Base-by-base conservation (phyloP, 495 filamentous ascomycete species). In the Cladorrhinum samala region DNA sequence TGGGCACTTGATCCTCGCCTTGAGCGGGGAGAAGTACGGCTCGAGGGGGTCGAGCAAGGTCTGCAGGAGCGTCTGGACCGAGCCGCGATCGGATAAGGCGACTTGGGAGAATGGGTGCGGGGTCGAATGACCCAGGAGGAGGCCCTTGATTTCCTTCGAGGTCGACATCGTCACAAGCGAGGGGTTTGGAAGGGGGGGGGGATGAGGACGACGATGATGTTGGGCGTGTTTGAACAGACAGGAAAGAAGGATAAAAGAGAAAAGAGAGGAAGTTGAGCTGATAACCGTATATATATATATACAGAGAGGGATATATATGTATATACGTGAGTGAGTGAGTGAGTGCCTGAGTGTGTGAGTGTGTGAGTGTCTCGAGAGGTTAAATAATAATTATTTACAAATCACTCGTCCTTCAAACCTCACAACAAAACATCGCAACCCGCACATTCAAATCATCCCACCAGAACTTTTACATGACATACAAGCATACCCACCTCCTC, bases 1-100 rank as follows among this genome's bases (percentile, higher is more conserved):
- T 2, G 77, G 77, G 40, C 78, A 68, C 59, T 77, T 81, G 33
- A 86, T 72, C 46, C 82, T 77, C 17, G 77, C 75, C 49, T 77
- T 75, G 30, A 62, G 57, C 0, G 80, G 78, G 2, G 84, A 84
- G 66, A 86, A 86, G 66, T 82, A 83, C 20, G 79, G 77, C 25
- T 80, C 66, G 3, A 87, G 71, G 25, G 83, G 84, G 59, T 84
- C 77, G 21, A 88, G 74, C 17, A 87, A 71, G 9, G 81, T 76
- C 20, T 63, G 55, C 27, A 86, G 74, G 20, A 84, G 79, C 49
- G 72, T 59, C 58, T 84, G 82, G 19, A 86, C 74, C 17, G 78
- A 78, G 49, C 71, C 54, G 33, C 79, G 75, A 55, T 73, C 67
- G 20, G 67, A 57, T 46, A 80, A 70, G 36, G 70, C 54, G 37